These are phyloP conservation scores for Cytospora mali DNA, from an alignment of 2,329 filamentous ascomycete genomes.

Conservation along the genomic window DNA sequence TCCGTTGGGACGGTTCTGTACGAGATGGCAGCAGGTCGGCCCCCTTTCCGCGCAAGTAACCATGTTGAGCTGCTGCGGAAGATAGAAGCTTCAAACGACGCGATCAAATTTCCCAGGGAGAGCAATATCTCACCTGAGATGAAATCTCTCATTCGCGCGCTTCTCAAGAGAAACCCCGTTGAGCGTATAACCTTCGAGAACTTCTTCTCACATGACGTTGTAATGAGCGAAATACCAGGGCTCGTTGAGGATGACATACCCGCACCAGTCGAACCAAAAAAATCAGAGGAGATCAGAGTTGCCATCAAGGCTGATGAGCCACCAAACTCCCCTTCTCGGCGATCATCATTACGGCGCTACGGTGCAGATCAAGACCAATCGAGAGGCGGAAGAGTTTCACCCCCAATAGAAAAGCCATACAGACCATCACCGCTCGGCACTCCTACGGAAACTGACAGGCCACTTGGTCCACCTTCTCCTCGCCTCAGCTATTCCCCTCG, in stretches of 20 bases:
- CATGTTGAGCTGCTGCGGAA: conserved; percentile 91
- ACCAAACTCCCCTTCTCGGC: conserved; percentile 36
- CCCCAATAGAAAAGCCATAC: conserved; percentile 46
- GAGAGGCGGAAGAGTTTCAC: conserved; percentile 40
- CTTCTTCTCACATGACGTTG: conserved; percentile 77
- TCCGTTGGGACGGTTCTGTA: conserved; percentile 94
- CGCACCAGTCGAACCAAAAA: conserved; percentile 38
- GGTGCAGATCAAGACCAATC: conserved; percentile 40
- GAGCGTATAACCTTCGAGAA: conserved; percentile 84
- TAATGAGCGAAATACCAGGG: conserved; percentile 76
- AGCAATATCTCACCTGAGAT: conserved; percentile 72
- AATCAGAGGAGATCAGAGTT: conserved; percentile 40
- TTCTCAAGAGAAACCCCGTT: conserved; percentile 83
- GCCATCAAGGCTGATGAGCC: conserved; percentile 39
- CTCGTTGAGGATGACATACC: conserved; percentile 76
- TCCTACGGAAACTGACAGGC: conserved; percentile 41
- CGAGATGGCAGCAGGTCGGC: conserved; percentile 90
- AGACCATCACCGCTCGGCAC: conserved; percentile 49
- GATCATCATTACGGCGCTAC: conserved; percentile 46
- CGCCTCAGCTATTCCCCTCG: conserved; percentile 47
- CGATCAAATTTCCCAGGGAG: conserved; percentile 79
- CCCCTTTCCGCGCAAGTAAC: conserved; percentile 89
- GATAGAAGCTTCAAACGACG: conserved; percentile 87
- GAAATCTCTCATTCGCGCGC: conserved; percentile 75
- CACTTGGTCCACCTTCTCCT: conserved; percentile 35